A percentile compares a stretch with the other conserved stretches of the same genome.
Evolutionary conservation across 2,329 filamentous ascomycete species (phyloP).

Genomic region (Talaromyces sp.): DNA sequence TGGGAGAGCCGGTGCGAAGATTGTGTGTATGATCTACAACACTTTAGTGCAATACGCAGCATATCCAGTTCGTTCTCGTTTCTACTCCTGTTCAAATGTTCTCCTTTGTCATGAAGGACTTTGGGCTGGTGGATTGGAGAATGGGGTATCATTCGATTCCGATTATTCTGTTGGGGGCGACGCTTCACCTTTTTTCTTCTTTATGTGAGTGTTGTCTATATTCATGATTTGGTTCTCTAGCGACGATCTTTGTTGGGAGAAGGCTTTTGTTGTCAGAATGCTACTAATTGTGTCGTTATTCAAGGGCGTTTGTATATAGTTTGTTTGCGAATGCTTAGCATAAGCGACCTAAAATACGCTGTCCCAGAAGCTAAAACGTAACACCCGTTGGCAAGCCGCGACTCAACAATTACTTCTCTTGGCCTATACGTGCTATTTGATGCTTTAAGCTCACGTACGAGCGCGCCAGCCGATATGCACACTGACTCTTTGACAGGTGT

Average conservation of each 20-base stretch:
- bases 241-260: not conserved
- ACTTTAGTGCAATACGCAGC: slow-evolving; percentile 97
- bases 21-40: slow-evolving; percentile 73
- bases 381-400: too few relatives aligned
- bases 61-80: slow-evolving; percentile 45
- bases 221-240: not conserved
- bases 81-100: slow-evolving; percentile 24
- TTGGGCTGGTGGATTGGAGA: not conserved
- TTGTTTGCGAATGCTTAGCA: too few relatives aligned
- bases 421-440: too few relatives aligned
- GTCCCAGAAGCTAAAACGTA: too few relatives aligned
- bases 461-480: too few relatives aligned
- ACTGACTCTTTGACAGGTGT: too few relatives aligned
- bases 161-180: slow-evolving; percentile 83
- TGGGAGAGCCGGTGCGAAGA: slow-evolving; percentile 94
- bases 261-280: slow-evolving; percentile 10
- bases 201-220: slow-evolving; percentile 42
- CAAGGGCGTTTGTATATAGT: not conserved
- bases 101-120: slow-evolving; percentile 6
- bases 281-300: slow-evolving; percentile 11
- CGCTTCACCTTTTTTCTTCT: slow-evolving; percentile 56
- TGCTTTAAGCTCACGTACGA: too few relatives aligned
- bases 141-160: slow-evolving; percentile 74
- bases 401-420: too few relatives aligned
- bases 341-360: too few relatives aligned